Evolutionary conservation across 352 stramenopile genomes (phyloP), one percentile per base, ranked within the genome.

Genomic region (Pythium periplocum): DNA sequence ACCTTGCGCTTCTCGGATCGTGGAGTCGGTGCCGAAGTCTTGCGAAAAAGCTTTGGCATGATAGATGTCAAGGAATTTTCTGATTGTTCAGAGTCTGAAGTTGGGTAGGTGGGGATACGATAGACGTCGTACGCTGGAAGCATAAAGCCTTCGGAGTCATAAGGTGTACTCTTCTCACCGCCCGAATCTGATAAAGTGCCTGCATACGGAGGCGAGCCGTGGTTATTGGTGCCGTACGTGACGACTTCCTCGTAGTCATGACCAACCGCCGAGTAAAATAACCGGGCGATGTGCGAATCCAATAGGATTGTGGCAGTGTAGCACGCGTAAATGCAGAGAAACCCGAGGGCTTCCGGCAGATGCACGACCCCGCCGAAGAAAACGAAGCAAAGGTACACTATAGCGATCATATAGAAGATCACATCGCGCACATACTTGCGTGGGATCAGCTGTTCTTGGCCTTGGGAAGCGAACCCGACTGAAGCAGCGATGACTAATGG

Each of bases 361-460:
- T 67, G 35, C 39, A 78, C 68, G 43, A 52, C 67, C 39, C 75
- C 82, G n/a, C 83, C 66, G 36, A 86, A 83, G 55, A 89, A 87
- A 30, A 93, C 69, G 41, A 88, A 63, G 37, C 69, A 71, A 30
- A 90, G 57, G 54, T 93, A 93, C n/a, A 71, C 46, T 43, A 93
- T 64, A 3, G 69, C 73, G 4, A 87, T 43, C 37, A 85, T 71
- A 66, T 93, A 93, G 51, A 90, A 90, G 2, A 69, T 45, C 6
- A 93, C 79, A 46, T 93, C 83, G 12, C 83, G 80, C 17, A 86
- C 48, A 54, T 70, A 93, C 46, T 85, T 89, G 53, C 78, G 74
- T 10, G 83, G 83, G 34, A 90, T 86, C 32, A 93, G 62, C 53
- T 90, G 80, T 47, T 88, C 72, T 31, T 90, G 78, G 4, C 65